phyloP scores from a whole-genome alignment of 176 grass and related monocot genomes.

The Paspalum vaginatum region DNA sequence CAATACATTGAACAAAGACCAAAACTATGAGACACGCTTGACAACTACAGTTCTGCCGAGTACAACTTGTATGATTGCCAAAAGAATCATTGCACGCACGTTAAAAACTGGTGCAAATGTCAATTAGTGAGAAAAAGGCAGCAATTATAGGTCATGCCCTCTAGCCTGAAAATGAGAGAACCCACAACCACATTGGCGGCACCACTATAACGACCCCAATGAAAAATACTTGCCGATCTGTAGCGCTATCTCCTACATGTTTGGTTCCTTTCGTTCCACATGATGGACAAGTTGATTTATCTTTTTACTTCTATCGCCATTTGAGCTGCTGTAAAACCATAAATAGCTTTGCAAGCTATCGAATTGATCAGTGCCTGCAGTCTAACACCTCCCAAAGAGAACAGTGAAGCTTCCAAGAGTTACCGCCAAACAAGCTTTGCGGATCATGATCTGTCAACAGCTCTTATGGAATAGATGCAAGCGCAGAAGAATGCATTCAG shows the following conservation, averaged over 20 bases:
- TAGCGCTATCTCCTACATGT: conserved; percentile 20
- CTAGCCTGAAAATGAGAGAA: conserved; percentile 43
- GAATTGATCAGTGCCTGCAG: background rate
- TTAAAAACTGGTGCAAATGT: conserved; percentile 35
- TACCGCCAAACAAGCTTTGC: background rate
- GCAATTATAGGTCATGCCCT: background rate
- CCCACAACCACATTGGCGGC: conserved; percentile 22
- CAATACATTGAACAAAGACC: conserved; percentile 36
- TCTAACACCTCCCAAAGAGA: conserved; percentile 16
- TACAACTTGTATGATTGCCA: conserved; percentile 36
- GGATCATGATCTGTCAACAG: conserved; percentile 1
- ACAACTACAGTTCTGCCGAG: conserved; percentile 30
- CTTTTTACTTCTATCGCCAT: conserved; percentile 17
- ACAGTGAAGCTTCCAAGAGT: conserved; percentile 21
- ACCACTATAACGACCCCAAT: background rate
- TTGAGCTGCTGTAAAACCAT: conserved; percentile 27
- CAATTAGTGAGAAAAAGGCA: background rate
- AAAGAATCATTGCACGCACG: conserved; percentile 46
- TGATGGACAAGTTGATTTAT: conserved; percentile 10
- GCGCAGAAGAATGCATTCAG: background rate
- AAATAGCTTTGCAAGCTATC: conserved; percentile 15
- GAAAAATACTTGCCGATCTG: conserved; percentile 34
- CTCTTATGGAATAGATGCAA: conserved; percentile 1
- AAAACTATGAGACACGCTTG: conserved; percentile 34
- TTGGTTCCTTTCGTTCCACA: conserved; percentile 17